Base-by-base conservation (phyloP, 257 asterid species). In the Solanum piurae region DNA sequence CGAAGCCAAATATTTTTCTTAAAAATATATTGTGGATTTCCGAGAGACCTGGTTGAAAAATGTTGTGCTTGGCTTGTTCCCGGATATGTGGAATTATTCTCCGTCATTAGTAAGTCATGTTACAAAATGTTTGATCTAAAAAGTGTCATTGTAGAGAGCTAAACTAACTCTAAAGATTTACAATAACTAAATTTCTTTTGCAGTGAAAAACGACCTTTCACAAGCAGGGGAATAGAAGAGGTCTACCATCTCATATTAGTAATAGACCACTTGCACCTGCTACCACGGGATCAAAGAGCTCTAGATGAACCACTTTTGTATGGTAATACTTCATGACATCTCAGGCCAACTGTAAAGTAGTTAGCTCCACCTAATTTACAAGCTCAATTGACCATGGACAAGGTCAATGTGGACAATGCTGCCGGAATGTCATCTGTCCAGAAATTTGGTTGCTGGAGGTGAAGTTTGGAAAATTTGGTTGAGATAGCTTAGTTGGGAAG, bases 31-130 rank as follows among this genome's bases (percentile, higher is more conserved):
- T 89, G 69, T 88, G 52, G 62, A 73, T 91, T 86, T 90, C 87
- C 88, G 94, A 98, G 99, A 96, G 89, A 90, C 92, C 83, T 97
- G 99, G 98, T 90, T 97, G 92, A 94, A 93, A 90, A 96, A 94
- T 90, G 87, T 93, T 85, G 98, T 92, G 86, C 98, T 97, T 85
- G 89, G 94, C 89, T 88, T 94, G 93, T 97, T 97, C 89, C 93
- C 95, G 64, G 98, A 97, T 91, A 97, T 99, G 83, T 91, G 91
- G 85, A 98, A 95, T 90, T 95, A 98, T 91, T 91, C 94, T 86
- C 92, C 98, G 25, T 95, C 98, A 84, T 87, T 97, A 93, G 99
- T 97, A 92, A 92, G 91, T 83, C 87, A 86, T 44, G 83, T 83
- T 27, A 66, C 40, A 9, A 58, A 25, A 38, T 38, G 23, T 76